Conservation (phyloP, 306 rosid species). For the Cicer arietinum region DNA sequence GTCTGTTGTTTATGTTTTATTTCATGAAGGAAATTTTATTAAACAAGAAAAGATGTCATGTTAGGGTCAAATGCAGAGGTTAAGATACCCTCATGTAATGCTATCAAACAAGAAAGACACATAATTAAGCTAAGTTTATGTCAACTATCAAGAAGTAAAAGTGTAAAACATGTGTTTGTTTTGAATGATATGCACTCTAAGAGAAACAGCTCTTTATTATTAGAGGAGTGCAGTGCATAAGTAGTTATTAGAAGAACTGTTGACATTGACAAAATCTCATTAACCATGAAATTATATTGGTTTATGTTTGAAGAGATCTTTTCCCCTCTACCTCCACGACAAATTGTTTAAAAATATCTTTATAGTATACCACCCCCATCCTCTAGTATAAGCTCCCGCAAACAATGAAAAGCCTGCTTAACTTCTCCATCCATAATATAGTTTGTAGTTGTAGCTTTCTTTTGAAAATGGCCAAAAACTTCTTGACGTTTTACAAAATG, state of each 20-base stretch:
- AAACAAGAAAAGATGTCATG: neutral
- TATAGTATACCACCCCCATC: neutral
- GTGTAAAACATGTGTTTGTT: neutral
- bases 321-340: neutral
- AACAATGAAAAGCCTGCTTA: slow-evolving; percentile 11
- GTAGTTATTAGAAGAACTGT: neutral
- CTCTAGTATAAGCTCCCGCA: slow-evolving; percentile 17
- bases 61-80: neutral
- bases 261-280: neutral
- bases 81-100: slow-evolving; percentile 2
- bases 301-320: slow-evolving; percentile 18
- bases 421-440: slow-evolving; percentile 1
- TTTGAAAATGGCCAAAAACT: slow-evolving; percentile 3
- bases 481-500: slow-evolving; percentile 10
- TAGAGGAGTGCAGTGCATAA: slow-evolving; percentile 17
- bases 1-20: neutral
- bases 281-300: slow-evolving; percentile 7
- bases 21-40: neutral
- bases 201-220: neutral
- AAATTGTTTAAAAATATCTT: neutral
- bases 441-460: slow-evolving; percentile 1
- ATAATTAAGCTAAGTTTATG: neutral
- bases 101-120: neutral
- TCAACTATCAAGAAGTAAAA: neutral
- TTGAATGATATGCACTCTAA: neutral